Conservation (phyloP, 495 filamentous ascomycete species). For the Parathielavia appendiculata region DNA sequence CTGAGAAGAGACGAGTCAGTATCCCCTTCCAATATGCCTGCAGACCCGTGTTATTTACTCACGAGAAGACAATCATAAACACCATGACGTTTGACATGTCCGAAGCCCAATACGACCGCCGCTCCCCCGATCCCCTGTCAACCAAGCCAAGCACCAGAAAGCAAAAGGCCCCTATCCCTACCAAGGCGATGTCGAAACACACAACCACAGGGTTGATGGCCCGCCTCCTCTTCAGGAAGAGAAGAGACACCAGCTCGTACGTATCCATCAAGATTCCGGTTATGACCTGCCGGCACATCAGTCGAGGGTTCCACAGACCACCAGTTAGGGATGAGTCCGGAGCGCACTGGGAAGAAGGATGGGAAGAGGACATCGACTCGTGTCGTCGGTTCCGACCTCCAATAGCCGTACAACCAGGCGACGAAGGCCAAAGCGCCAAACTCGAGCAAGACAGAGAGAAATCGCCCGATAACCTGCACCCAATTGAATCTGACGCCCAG, state of each 20-base stretch:
- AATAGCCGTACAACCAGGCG: constrained; percentile 20
- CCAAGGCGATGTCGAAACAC: constrained; percentile 19
- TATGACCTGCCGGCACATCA: constrained; percentile 12
- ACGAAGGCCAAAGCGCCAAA: constrained; percentile 19
- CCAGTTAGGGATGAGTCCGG: neutral
- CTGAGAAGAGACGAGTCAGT: constrained; percentile 8
- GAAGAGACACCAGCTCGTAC: constrained; percentile 24
- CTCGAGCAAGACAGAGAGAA: constrained; percentile 16
- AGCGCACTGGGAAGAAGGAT: constrained; percentile 28
- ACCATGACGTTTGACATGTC: constrained; percentile 29
- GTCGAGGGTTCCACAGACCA: neutral
- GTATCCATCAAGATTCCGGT: constrained; percentile 13
- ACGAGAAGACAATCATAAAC: constrained; percentile 31
- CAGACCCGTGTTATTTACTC: neutral
- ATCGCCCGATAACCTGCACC: constrained; percentile 15
- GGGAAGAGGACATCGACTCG: constrained; percentile 27
- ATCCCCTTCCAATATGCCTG: neutral
- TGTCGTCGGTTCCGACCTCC: constrained; percentile 17
- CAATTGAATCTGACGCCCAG: constrained; percentile 24
- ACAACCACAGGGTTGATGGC: constrained; percentile 25
- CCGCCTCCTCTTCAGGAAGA: constrained; percentile 13
- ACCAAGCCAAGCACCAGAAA: constrained; percentile 23
- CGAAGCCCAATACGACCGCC: constrained; percentile 11
- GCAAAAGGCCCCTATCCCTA: constrained; percentile 23
- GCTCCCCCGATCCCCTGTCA: constrained; percentile 8